These are phyloP conservation scores for Baudoinia panamericana DNA, from an alignment of 495 filamentous ascomycete species.

Conservation along the genomic window DNA sequence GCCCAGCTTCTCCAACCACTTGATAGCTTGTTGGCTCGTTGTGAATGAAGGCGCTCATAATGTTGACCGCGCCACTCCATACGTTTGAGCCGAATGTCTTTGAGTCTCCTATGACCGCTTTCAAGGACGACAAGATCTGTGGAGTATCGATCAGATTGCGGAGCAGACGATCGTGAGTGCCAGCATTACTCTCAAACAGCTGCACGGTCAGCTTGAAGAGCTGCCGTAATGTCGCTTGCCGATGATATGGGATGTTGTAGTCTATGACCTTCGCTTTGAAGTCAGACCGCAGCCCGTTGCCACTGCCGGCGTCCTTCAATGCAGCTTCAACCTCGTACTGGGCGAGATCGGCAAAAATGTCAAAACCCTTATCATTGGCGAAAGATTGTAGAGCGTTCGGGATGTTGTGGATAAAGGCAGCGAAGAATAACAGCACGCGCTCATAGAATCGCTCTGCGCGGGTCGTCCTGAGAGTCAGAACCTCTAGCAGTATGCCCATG, in stretches of 20 bases:
- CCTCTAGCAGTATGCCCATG: conserved; percentile 77
- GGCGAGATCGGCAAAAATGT: conserved; percentile 73
- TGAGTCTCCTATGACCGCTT: conserved; percentile 68
- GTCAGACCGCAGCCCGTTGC: conserved; percentile 59
- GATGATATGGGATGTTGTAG: conserved; percentile 81
- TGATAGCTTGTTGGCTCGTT: conserved; percentile 97
- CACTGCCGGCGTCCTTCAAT: conserved; percentile 46
- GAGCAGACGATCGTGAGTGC: conserved; percentile 75
- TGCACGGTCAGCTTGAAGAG: conserved; percentile 93
- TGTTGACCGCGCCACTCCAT: conserved; percentile 83
- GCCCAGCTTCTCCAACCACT: conserved; percentile 83
- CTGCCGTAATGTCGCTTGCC: conserved; percentile 84
- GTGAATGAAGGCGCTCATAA: conserved; percentile 92
- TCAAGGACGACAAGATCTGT: conserved; percentile 61
- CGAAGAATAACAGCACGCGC: conserved; percentile 70
- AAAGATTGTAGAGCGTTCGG: conserved; percentile 69
- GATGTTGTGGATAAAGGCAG: conserved; percentile 69
- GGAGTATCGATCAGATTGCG: conserved; percentile 92
- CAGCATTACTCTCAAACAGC: conserved; percentile 74
- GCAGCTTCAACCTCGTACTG: conserved; percentile 64
- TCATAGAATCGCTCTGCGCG: conserved; percentile 72
- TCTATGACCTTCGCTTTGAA: conserved; percentile 74
- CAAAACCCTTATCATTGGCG: conserved; percentile 66
- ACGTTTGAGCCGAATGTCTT: conserved; percentile 73
- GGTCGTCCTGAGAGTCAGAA: conserved; percentile 67